These are phyloP conservation scores for Macaranga tanarius DNA, from an alignment of 441 rosid species.

Conservation along the genomic window DNA sequence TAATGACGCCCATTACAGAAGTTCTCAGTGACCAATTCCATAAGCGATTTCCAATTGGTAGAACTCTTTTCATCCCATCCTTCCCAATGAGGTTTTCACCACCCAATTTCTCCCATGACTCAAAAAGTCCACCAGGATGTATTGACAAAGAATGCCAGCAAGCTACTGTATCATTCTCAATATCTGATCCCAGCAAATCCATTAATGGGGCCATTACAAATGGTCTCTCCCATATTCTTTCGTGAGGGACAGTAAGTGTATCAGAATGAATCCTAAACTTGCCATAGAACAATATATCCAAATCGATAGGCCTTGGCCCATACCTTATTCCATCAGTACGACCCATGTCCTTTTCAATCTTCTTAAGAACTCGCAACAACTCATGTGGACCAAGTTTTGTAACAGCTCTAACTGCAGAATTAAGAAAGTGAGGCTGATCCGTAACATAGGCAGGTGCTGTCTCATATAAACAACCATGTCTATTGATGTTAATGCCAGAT, in stretches of 20 bases:
- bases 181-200: conserved; percentile 65
- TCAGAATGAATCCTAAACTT: conserved; percentile 59
- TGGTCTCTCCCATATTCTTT: conserved; percentile 91
- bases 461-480: conserved; percentile 87
- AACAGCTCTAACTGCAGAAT: conserved; percentile 83
- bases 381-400: conserved; percentile 87
- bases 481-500: conserved; percentile 54
- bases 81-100: conserved; percentile 74
- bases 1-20: conserved; percentile 84
- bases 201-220: conserved; percentile 91
- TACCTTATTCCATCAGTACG: conserved; percentile 71
- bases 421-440: conserved; percentile 84
- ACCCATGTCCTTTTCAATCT: conserved; percentile 79
- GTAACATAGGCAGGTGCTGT: conserved; percentile 91
- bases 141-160: conserved; percentile 73
- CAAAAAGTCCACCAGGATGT: conserved; percentile 53
- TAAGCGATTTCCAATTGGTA: conserved; percentile 64
- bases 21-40: conserved; percentile 81
- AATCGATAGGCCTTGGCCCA: conserved; percentile 90
- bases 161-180: conserved; percentile 66
- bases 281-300: conserved; percentile 89
- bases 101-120: conserved; percentile 75
- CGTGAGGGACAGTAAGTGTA: conserved; percentile 65
- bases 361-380: conserved; percentile 66
- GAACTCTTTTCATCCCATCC: conserved; percentile 74